These are phyloP conservation scores for Anisodus acutangulus DNA, from an alignment of 257 asterid species.

Conservation along the genomic window DNA sequence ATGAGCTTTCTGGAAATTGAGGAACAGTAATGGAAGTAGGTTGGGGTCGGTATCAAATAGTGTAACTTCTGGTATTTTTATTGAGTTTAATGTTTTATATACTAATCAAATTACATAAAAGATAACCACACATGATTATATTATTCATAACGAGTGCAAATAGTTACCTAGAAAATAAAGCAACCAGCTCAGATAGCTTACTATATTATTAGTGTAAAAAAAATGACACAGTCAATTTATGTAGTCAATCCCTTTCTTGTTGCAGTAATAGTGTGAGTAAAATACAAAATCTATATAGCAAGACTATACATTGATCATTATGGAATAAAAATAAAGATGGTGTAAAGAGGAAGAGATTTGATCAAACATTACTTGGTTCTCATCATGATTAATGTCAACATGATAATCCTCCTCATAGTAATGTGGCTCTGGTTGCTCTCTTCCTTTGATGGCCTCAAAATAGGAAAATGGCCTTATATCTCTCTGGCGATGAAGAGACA, in stretches of 20 bases:
- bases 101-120: neutral
- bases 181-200: neutral
- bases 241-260: no score
- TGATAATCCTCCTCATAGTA: constrained; percentile 30
- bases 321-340: neutral
- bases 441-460: constrained; percentile 56
- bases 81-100: no score
- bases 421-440: constrained; percentile 46
- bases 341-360: neutral
- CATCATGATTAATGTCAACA: constrained; percentile 49
- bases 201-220: no score
- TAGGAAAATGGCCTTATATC: constrained; percentile 33
- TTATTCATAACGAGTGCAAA: neutral
- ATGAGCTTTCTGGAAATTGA: neutral
- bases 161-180: neutral
- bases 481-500: constrained; percentile 27
- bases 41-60: neutral
- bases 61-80: no score
- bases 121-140: neutral
- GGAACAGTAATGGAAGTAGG: neutral
- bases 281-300: no score
- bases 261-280: neutral
- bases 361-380: constrained; percentile 48
- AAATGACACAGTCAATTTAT: no score
- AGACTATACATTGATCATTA: neutral